Conservation (phyloP, 164 flowering plant species). For the Vitis cinerea region DNA sequence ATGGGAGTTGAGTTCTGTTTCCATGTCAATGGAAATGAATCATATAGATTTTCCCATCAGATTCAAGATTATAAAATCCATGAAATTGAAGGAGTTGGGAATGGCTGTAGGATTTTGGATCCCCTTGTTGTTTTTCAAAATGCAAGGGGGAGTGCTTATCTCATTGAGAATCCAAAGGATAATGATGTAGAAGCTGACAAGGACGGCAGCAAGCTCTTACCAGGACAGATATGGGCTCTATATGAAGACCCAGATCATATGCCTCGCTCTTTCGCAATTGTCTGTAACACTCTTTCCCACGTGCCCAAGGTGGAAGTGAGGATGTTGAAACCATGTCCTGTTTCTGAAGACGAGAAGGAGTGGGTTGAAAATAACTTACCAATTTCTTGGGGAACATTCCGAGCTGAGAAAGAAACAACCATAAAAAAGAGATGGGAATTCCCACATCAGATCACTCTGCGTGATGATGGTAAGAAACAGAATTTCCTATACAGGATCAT, state of each 20-base stretch:
- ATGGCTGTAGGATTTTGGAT: background rate
- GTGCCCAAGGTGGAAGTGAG: constrained; percentile 7
- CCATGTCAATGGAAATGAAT: background rate
- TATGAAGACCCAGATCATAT: constrained; percentile 1
- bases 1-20: constrained; percentile 3
- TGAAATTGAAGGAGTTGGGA: background rate
- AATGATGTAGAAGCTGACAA: background rate
- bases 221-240: constrained; percentile 4
- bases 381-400: constrained; percentile 2
- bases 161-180: background rate
- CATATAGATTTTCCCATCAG: constrained; percentile 1
- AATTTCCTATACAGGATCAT: background rate
- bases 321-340: constrained; percentile 1
- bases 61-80: background rate
- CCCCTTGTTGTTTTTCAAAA: background rate
- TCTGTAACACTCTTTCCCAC: background rate
- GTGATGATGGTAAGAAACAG: background rate
- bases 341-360: constrained; percentile 1
- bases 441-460: background rate
- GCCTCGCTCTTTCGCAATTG: constrained; percentile 4
- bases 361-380: background rate
- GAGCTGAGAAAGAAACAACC: background rate
- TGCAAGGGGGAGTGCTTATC: background rate
- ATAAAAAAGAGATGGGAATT: background rate
- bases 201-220: background rate